phyloP scores from a whole-genome alignment of 2,329 filamentous ascomycete species.

The Thyridium curvatum region DNA sequence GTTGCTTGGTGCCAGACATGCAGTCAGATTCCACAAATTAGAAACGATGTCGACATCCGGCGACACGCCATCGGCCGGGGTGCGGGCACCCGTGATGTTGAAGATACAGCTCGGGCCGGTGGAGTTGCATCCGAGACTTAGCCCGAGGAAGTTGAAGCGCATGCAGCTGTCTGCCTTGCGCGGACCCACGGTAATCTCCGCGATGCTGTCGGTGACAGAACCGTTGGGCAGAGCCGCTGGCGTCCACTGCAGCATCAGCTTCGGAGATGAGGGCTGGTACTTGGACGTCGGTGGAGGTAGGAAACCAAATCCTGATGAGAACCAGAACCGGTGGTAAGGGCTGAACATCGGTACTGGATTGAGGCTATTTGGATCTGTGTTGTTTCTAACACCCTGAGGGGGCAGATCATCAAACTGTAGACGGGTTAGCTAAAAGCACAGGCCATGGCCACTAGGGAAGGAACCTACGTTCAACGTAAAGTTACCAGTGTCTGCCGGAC shows the following conservation, averaged over 20 bases:
- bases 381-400: conserved; percentile 1
- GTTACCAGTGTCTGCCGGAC: conserved; percentile 4
- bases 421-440: background rate
- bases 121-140: conserved; percentile 31
- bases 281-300: conserved; percentile 14
- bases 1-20: conserved; percentile 18
- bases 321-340: conserved; percentile 22
- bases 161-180: conserved; percentile 15
- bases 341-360: conserved; percentile 8
- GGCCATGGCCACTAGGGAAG: background rate
- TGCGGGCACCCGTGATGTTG: conserved; percentile 24
- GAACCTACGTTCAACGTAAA: conserved; percentile 10
- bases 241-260: conserved; percentile 15
- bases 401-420: conserved; percentile 15
- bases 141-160: conserved; percentile 28
- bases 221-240: conserved; percentile 14
- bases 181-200: conserved; percentile 16
- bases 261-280: conserved; percentile 13
- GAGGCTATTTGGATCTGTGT: background rate
- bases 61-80: conserved; percentile 12
- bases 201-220: conserved; percentile 10
- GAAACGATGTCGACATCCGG: conserved; percentile 15
- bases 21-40: conserved; percentile 15
- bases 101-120: conserved; percentile 23
- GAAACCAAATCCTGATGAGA: conserved; percentile 25